These are phyloP conservation scores for Clavispora santaluciae DNA, from an alignment of 805 yeast species.

Conservation along the genomic window DNA sequence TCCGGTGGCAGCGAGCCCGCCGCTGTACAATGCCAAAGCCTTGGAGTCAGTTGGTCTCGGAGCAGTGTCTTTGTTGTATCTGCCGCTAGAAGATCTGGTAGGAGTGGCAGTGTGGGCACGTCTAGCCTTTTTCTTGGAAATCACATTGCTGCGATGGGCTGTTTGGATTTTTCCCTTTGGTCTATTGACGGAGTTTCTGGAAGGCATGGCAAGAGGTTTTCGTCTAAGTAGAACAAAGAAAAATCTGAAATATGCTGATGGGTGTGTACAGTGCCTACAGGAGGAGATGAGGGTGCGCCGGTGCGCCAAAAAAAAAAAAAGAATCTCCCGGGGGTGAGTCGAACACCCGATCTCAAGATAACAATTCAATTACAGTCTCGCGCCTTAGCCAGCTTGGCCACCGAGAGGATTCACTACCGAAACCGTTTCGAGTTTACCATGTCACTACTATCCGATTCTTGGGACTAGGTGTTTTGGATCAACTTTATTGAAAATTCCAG, in stretches of 20 bases:
- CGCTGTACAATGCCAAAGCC: conserved; percentile 43
- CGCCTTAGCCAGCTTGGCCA: conserved; percentile 50
- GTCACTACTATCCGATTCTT: background rate
- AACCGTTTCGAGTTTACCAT: background rate
- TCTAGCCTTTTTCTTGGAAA: conserved; percentile 53
- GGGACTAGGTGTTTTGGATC: too few relatives aligned
- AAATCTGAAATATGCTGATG: background rate
- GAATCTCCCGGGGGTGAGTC: conserved; percentile 46
- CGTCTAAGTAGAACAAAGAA: background rate
- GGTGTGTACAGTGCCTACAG: background rate
- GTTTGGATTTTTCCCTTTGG: conserved; percentile 59
- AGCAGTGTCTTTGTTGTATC: conserved; percentile 32
- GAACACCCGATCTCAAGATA: conserved; percentile 48
- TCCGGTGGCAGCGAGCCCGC: conserved; percentile 19
- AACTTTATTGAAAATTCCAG: too few relatives aligned
- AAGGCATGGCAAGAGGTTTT: conserved; percentile 53
- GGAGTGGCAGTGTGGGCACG: conserved; percentile 39
- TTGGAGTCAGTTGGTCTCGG: conserved; percentile 32
- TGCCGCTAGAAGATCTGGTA: conserved; percentile 40
- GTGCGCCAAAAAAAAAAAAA: conserved; percentile 11
- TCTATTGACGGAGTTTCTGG: conserved; percentile 75
- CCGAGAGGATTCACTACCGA: conserved; percentile 27
- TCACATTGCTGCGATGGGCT: conserved; percentile 44
- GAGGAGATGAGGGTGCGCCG: background rate
- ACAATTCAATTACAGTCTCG: conserved; percentile 41